These are phyloP conservation scores for Nitzschia sp. DNA, from an alignment of 108 stramenopile species.

Conservation along the genomic window DNA sequence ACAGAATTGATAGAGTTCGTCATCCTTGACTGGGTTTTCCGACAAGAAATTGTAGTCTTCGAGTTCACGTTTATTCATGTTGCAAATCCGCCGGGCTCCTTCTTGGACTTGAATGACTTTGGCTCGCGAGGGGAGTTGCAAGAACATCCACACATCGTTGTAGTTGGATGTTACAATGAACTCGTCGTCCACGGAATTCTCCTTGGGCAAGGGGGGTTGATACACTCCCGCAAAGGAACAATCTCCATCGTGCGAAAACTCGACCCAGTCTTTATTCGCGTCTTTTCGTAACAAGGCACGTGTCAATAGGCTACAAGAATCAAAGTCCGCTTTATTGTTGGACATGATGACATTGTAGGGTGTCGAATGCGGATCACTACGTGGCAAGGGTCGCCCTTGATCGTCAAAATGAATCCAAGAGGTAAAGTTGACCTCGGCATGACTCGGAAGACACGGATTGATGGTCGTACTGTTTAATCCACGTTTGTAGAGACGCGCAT, in stretches of 20 bases:
- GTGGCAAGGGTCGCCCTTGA: constrained; percentile 3
- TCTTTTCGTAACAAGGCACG: constrained; percentile 33
- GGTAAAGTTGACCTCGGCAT: constrained; percentile 37
- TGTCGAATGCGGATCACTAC: constrained; percentile 16
- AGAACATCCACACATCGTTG: constrained; percentile 56
- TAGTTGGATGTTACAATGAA: constrained; percentile 82
- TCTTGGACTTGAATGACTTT: constrained; percentile 42
- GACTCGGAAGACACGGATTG: constrained; percentile 61
- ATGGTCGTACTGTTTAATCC: constrained; percentile 17
- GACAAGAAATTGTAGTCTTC: constrained; percentile 49
- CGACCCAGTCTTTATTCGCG: constrained; percentile 61
- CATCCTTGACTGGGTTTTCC: constrained; percentile 13
- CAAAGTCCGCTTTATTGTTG: constrained; percentile 49
- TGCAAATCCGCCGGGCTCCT: constrained; percentile 59
- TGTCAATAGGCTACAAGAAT: constrained; percentile 40
- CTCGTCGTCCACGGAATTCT: constrained; percentile 40
- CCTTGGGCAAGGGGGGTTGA: constrained; percentile 77
- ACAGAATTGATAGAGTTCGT: constrained; percentile 58
- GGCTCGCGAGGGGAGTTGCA: constrained; percentile 47
- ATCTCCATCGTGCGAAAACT: constrained; percentile 76
- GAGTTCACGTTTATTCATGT: constrained; percentile 47
- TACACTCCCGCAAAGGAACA: constrained; percentile 88
- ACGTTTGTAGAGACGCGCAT: constrained; percentile 46
- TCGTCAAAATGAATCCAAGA: constrained; percentile 44
- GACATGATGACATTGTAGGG: constrained; percentile 49